A percentile compares a stretch with the other conserved stretches of the same genome.
These are phyloP conservation scores for Mariannaea sp. DNA, from an alignment of 2,329 filamentous ascomycete species.

Conservation along the genomic window DNA sequence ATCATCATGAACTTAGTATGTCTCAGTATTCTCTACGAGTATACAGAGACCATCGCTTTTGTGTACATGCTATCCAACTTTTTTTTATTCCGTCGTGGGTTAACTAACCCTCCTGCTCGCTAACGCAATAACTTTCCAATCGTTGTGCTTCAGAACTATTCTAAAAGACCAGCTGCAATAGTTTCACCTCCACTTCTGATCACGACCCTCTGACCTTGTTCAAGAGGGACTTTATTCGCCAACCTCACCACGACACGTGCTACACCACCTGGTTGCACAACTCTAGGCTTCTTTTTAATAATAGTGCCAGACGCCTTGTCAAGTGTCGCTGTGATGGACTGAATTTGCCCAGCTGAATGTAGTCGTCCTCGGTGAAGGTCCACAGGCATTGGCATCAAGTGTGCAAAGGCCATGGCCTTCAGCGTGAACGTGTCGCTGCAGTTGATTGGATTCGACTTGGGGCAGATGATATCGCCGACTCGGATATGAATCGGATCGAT, in stretches of 20 bases:
- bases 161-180: constrained; percentile 83
- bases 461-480: constrained; percentile 86
- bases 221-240: constrained; percentile 75
- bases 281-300: constrained; percentile 80
- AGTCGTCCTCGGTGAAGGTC: constrained; percentile 88
- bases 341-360: constrained; percentile 76
- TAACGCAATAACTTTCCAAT: not conserved
- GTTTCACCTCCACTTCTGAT: constrained; percentile 81
- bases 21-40: no score
- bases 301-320: constrained; percentile 80
- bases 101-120: not conserved
- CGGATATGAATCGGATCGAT: constrained; percentile 84
- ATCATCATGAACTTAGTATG: no score
- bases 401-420: constrained; percentile 88
- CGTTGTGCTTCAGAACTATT: constrained; percentile 50
- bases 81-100: no score
- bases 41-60: no score
- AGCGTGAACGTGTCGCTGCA: constrained; percentile 76
- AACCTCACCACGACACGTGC: constrained; percentile 79
- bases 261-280: constrained; percentile 79
- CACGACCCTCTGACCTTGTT: constrained; percentile 79
- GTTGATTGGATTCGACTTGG: constrained; percentile 66
- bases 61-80: not conserved
- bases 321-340: constrained; percentile 71
- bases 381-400: constrained; percentile 84